Evolutionary conservation across 164 flowering plant species (phyloP).

Genomic region (Magnolia officinalis): DNA sequence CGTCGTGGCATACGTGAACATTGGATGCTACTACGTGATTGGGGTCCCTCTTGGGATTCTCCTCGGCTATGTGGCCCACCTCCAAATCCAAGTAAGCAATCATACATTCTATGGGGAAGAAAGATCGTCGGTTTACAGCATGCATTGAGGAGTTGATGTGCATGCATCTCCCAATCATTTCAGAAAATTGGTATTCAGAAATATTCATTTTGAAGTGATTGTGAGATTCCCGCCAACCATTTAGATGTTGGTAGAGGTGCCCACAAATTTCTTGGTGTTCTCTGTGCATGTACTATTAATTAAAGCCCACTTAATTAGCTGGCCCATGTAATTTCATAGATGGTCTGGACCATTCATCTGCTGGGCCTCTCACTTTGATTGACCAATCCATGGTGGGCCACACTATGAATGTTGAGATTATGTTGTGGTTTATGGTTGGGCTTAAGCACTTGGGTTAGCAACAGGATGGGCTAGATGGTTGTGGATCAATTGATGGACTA

Average conservation of each 20-base stretch:
- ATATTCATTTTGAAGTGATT: too few relatives aligned
- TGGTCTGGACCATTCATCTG: not conserved
- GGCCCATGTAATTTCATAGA: not conserved
- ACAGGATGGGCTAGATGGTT: not conserved
- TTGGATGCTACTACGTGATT: slow-evolving; percentile 36
- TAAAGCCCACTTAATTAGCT: not conserved
- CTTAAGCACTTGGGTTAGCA: too few relatives aligned
- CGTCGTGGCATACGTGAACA: slow-evolving; percentile 38
- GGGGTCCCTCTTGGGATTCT: slow-evolving; percentile 43
- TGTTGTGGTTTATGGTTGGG: too few relatives aligned
- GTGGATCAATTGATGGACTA: not conserved
- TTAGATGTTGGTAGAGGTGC: too few relatives aligned
- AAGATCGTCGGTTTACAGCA: too few relatives aligned
- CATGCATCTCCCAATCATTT: too few relatives aligned
- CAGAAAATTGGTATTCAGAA: too few relatives aligned
- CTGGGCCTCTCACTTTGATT: not conserved
- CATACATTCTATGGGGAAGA: too few relatives aligned
- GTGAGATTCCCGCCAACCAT: too few relatives aligned
- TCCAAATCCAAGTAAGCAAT: slow-evolving; percentile 28
- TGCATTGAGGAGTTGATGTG: too few relatives aligned
- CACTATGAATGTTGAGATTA: not conserved
- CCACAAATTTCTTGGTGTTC: too few relatives aligned
- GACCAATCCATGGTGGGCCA: not conserved
- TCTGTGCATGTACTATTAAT: too few relatives aligned
- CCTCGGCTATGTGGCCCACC: slow-evolving; percentile 31